Conservation (phyloP, 1,284 basidiomycete species). For the Paramarasmius palmivorus region DNA sequence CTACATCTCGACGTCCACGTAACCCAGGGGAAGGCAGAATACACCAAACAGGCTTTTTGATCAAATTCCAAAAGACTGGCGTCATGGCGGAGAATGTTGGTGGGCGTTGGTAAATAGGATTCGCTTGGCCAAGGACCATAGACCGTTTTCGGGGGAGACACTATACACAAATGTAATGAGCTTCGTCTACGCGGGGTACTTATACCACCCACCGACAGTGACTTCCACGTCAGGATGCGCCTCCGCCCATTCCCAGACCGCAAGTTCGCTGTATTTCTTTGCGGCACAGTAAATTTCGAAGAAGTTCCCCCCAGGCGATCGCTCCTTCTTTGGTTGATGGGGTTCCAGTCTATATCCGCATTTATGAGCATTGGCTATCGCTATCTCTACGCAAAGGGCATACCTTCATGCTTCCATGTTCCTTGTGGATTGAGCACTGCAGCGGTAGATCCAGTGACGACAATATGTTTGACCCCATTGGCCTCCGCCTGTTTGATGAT, state of each 20-base stretch:
- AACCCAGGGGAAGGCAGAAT: constrained; percentile 4
- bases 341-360: constrained; percentile 17
- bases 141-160: constrained; percentile 10
- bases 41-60: constrained; percentile 7
- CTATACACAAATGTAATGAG: constrained; percentile 4
- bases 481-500: constrained; percentile 17
- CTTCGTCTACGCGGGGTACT: not conserved
- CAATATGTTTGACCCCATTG: constrained; percentile 15
- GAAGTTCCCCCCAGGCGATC: constrained; percentile 5
- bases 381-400: not conserved
- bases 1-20: constrained; percentile 20
- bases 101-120: constrained; percentile 6
- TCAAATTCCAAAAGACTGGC: constrained; percentile 8
- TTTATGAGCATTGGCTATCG: not conserved
- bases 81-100: constrained; percentile 11
- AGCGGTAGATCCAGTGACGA: constrained; percentile 16
- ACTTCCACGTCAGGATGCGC: constrained; percentile 19
- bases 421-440: constrained; percentile 7
- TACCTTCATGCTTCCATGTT: constrained; percentile 6
- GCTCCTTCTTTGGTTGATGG: constrained; percentile 19
- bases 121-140: constrained; percentile 10
- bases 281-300: constrained; percentile 18
- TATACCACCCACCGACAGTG: constrained; percentile 12
- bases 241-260: constrained; percentile 21
- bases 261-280: constrained; percentile 20